Base-by-base conservation (phyloP, 176 grass and related monocot species). In the Melocanna baccifera region DNA sequence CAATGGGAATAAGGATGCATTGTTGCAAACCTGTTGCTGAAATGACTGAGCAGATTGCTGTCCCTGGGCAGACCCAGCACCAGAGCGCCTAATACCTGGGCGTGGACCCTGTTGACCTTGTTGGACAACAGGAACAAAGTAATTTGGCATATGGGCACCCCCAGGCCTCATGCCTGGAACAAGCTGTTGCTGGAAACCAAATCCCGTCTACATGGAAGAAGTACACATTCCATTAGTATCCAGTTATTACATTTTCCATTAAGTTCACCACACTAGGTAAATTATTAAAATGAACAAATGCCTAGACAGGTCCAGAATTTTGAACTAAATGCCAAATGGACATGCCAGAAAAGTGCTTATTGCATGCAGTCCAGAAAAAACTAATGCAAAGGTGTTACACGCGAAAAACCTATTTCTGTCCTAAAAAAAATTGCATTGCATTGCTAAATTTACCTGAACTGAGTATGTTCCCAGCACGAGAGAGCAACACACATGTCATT, bases 81-180 rank as follows among this genome's bases (percentile, higher is more conserved):
- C 86, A 76, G 83, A 47, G 30, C 94, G 94, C 83, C 90, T 85
- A 2, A 93, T 87, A 64, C 92, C 92, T 85, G 94, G 94, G 29
- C 94, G 92, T 5, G 79, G 92, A 74, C 88, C 90, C 66, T 97
- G 92, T 82, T 94, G 94, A 55, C 94, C 94, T 79, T 87, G 89
- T 81, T 92, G 94, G 57, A 94, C 88, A 74, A 89, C 77, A 6
- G 94, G 94, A 67, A 97, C 84, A 41, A 91, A 97, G 57, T 90
- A 94, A 86, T 97, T 97, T 69, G 86, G 92, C 87, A 97, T 90
- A 78, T 85, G 94, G 28, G 76, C 90, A 48, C 77, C 92, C n/a
- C 92, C 90, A 77, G 94, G 94, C 64, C 94, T 88, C 94, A 97
- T 97, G 43, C 94, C 94, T 69, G 88, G 94, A 75, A 97, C 90